These are phyloP conservation scores for Fusarium subtropicale DNA, from an alignment of 2,329 filamentous ascomycete species.

Conservation along the genomic window DNA sequence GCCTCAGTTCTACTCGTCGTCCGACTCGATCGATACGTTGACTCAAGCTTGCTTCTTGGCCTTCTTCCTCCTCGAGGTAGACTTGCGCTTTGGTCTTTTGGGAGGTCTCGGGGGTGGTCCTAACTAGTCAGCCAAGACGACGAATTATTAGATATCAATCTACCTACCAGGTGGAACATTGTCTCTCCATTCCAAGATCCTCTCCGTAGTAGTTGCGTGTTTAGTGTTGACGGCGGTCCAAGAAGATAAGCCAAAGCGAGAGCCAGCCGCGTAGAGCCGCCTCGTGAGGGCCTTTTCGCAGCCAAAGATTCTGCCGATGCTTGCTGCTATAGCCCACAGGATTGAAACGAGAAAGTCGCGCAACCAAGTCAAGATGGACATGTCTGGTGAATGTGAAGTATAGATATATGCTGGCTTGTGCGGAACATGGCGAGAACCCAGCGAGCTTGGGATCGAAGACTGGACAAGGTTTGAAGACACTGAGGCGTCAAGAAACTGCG, in stretches of 20 bases:
- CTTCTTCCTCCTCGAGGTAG: neutral
- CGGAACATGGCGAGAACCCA: neutral
- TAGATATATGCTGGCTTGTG: neutral
- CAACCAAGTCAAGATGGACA: neutral
- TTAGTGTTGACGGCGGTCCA: neutral
- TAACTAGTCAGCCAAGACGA: neutral
- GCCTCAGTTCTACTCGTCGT: no score
- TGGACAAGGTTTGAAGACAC: neutral
- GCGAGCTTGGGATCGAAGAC: neutral
- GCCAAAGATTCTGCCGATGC: neutral
- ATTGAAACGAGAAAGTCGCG: neutral
- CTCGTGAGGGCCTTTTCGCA: neutral
- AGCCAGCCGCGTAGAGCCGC: neutral
- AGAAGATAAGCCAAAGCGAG: neutral
- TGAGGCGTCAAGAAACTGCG: neutral
- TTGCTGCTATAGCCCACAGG: neutral
- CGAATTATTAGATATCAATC: no score
- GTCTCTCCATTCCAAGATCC: constrained; percentile 2
- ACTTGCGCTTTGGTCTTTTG: neutral
- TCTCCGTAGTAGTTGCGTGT: neutral
- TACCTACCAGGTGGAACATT: neutral
- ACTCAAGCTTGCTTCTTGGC: neutral
- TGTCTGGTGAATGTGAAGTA: neutral
- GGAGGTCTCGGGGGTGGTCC: neutral
- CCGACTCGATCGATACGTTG: no score